Evolutionary conservation across 2,329 filamentous ascomycete genomes (phyloP).

Genomic region (Microsporum canis): DNA sequence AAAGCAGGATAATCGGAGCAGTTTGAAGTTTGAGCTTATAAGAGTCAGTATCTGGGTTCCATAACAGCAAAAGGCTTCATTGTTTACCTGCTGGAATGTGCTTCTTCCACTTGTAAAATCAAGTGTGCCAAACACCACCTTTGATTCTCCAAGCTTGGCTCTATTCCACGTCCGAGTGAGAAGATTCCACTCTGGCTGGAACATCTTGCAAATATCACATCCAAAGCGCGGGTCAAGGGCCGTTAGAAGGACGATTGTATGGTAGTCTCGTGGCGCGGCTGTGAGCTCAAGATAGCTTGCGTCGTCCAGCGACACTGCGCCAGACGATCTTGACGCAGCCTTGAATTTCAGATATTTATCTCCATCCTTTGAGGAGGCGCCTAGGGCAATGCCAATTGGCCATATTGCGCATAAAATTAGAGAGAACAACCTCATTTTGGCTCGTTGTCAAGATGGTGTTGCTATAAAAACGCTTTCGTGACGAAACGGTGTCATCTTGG

Average conservation of each 20-base stretch:
- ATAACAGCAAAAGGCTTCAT: background rate
- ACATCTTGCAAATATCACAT: constrained; percentile 76
- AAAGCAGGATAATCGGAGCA: constrained; percentile 78
- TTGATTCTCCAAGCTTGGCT: constrained; percentile 47
- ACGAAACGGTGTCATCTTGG: constrained; percentile 2
- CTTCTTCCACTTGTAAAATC: constrained; percentile 79
- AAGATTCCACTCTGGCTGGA: constrained; percentile 89
- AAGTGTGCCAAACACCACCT: constrained; percentile 67
- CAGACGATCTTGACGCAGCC: constrained; percentile 35
- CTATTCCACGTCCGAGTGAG: constrained; percentile 76
- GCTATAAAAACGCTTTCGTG: background rate
- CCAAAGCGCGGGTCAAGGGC: constrained; percentile 73
- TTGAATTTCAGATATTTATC: constrained; percentile 1
- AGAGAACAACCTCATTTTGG: background rate
- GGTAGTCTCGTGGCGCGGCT: constrained; percentile 68
- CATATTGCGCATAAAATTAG: constrained; percentile 3
- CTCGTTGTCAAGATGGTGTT: background rate
- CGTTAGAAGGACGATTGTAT: constrained; percentile 70
- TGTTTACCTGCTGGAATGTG: constrained; percentile 69
- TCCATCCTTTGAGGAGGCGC: background rate
- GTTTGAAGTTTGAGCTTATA: constrained; percentile 80
- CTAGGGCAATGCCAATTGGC: background rate
- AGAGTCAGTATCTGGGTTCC: background rate
- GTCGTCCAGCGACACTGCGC: constrained; percentile 65
- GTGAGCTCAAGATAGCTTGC: constrained; percentile 64